Evolutionary conservation across 495 filamentous ascomycete genomes (phyloP).

Genomic region (Aspergillus carlsbadensis): DNA sequence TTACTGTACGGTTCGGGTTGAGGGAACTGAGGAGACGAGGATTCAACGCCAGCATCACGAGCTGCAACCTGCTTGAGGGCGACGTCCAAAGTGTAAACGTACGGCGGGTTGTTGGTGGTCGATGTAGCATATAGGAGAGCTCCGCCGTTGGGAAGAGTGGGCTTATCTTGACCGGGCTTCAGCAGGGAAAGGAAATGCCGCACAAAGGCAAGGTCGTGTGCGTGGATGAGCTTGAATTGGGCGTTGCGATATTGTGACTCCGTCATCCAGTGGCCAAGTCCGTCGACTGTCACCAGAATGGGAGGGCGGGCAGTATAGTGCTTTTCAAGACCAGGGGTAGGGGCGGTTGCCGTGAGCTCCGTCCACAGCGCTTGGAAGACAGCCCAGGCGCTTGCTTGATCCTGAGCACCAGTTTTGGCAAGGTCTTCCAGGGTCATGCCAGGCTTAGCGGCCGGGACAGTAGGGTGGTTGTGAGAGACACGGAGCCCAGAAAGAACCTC

Average conservation of each 20-base stretch:
- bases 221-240: constrained; percentile 72
- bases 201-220: constrained; percentile 78
- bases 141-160: constrained; percentile 71
- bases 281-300: constrained; percentile 75
- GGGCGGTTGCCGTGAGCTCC: constrained; percentile 65
- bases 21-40: constrained; percentile 45
- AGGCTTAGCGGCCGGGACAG: constrained; percentile 48
- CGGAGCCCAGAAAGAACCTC: constrained; percentile 56
- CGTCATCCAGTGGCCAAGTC: constrained; percentile 75
- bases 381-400: constrained; percentile 73
- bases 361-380: constrained; percentile 79
- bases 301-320: constrained; percentile 63
- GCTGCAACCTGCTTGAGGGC: constrained; percentile 55
- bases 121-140: constrained; percentile 72
- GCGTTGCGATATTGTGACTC: constrained; percentile 68
- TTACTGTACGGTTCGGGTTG: constrained; percentile 60
- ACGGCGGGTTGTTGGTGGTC: constrained; percentile 58
- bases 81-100: constrained; percentile 61
- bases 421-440: constrained; percentile 67
- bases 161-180: constrained; percentile 42
- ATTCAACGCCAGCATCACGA: constrained; percentile 34
- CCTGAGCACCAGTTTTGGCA: constrained; percentile 65
- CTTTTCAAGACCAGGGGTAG: constrained; percentile 39
- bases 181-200: constrained; percentile 73
- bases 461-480: constrained; percentile 60